Base-by-base conservation (phyloP, 2,329 filamentous ascomycete genomes). In the Colletotrichum sp. region DNA sequence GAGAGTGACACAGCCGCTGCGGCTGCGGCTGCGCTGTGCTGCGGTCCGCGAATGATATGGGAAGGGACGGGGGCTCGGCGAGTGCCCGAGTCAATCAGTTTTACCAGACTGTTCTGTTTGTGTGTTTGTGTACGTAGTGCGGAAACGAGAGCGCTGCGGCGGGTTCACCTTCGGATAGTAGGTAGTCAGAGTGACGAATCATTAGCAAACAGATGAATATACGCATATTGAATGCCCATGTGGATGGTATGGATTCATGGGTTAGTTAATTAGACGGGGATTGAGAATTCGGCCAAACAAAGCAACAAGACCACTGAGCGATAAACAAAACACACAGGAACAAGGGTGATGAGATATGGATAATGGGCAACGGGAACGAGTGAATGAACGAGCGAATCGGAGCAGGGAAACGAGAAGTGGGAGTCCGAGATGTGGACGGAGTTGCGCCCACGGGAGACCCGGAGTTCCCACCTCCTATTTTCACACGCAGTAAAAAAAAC, bases 81-180 rank as follows among this genome's bases (percentile, higher is more conserved):
- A 48, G 30, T 58, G 56, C 56, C 73, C 73, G 73, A 73, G 69
- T 73, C 63, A 68, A 34, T n/a, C 36, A 28, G 28, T 59, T 52
- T 65, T 28, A 70, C 66, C 34, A 59, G 12, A 13, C n/a, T 26
- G 63, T 52, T 58, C 26, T 30, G 62, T 38, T n/a, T 61, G 36
- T 32, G 34, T 69, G 24, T 32, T n/a, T 28, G 55, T 56, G 67
- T 69, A 55, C 21, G 58, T 43, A 52, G 16, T 48, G 43, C 43
- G 43, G 43, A 48, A 48, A 52, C 58, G n/a, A 61, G 2, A 30
- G 58, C 28, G 32, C 21, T 65, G 58, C 18, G 5, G 69, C 63
- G 18, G 43, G 5, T 48, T 6, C 18, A 36, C 43, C 55, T 34
- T 52, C 65, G 65, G 65, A 24, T 58, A 59, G 55, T 58, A 58